phyloP scores from a whole-genome alignment of 2,329 filamentous ascomycete species.

The Talaromyces sp. region DNA sequence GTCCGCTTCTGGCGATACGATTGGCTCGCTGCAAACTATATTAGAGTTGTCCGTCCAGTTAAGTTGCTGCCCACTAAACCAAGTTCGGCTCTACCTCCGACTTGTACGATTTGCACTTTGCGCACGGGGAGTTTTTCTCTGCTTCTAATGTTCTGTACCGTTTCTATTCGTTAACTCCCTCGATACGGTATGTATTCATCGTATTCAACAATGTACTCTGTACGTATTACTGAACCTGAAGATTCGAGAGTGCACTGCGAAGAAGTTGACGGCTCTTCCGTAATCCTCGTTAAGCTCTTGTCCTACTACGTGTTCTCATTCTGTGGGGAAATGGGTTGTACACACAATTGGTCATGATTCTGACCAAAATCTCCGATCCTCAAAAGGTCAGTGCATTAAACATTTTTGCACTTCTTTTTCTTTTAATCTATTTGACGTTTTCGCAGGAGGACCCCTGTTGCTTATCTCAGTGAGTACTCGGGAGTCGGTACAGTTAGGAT shows the following conservation, averaged over 20 bases:
- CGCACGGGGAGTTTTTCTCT: neutral
- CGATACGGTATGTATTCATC: neutral
- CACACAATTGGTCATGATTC: neutral
- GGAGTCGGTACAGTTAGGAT: too few species aligned
- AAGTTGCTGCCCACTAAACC: neutral
- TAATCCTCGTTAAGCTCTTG: neutral
- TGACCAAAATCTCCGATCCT: conserved; percentile 4
- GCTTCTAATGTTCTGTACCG: too few species aligned
- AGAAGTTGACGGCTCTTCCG: neutral
- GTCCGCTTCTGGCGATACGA: neutral
- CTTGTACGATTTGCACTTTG: neutral
- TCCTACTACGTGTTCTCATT: too few species aligned
- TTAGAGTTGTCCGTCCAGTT: neutral
- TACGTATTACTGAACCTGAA: neutral
- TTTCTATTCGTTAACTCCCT: neutral
- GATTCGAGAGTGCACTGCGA: neutral
- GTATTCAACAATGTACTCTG: neutral
- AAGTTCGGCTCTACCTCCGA: neutral
- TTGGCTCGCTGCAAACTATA: neutral
- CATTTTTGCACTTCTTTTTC: neutral
- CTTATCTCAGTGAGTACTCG: neutral
- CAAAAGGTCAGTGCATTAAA: neutral
- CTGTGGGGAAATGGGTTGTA: neutral
- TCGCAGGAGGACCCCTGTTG: neutral
- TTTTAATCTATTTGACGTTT: neutral